These are phyloP conservation scores for Tricholoma hemisulphureum DNA, from an alignment of 768 basidiomycete species.

Conservation along the genomic window DNA sequence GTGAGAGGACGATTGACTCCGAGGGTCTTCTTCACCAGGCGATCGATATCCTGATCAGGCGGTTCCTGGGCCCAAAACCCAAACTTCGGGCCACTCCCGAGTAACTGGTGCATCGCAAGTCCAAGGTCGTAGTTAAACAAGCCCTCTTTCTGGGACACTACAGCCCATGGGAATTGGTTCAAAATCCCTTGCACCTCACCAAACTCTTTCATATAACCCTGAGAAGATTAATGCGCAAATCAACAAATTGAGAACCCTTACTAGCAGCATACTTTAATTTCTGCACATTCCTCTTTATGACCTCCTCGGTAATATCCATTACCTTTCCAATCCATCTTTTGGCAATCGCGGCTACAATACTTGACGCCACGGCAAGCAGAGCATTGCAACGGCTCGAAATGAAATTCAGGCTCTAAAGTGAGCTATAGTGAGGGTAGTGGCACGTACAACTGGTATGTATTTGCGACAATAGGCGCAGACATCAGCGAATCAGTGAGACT, in stretches of 20 bases:
- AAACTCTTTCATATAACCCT: not conserved
- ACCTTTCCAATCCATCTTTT: not conserved
- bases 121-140: not conserved
- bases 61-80: not conserved
- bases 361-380: not conserved
- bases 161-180: not conserved
- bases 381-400: not conserved
- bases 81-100: not conserved
- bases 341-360: not conserved
- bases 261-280: not conserved
- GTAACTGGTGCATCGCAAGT: not conserved
- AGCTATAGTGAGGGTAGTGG: not conserved
- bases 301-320: not conserved
- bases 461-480: not conserved
- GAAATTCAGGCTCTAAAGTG: too few species aligned
- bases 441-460: not conserved
- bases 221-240: not conserved
- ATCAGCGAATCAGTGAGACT: too few species aligned
- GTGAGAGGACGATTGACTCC: not conserved
- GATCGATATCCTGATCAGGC: not conserved
- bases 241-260: not conserved
- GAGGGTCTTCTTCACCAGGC: not conserved
- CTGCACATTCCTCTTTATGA: not conserved
- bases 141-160: not conserved
- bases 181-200: not conserved